Percentiles rank a stretch among this genome's conserved stretches.
These are phyloP conservation scores for Cucurbita moschata DNA, from an alignment of 306 rosid genomes.

Conservation along the genomic window DNA sequence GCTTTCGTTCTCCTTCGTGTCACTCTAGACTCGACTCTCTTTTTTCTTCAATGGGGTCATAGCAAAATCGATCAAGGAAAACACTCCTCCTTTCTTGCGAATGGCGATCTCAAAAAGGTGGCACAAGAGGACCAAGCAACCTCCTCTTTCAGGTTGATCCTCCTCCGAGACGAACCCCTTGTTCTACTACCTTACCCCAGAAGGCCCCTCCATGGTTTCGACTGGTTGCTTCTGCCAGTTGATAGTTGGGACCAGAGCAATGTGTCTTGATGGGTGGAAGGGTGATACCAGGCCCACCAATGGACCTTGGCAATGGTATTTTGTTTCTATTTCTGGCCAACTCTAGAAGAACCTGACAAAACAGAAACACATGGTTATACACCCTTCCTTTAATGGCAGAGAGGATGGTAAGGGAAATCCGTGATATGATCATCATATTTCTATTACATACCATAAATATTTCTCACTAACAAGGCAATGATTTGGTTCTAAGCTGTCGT, in stretches of 20 bases:
- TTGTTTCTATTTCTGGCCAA: slow-evolving; percentile 70
- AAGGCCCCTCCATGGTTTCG: slow-evolving; percentile 32
- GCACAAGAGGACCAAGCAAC: too few relatives aligned
- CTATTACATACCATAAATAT: not conserved
- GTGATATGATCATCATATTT: not conserved
- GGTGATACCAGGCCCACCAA: slow-evolving; percentile 52
- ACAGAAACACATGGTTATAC: not conserved
- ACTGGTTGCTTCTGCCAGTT: slow-evolving; percentile 51
- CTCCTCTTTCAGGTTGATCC: too few relatives aligned
- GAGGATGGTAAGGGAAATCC: not conserved
- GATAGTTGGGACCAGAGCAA: slow-evolving; percentile 64
- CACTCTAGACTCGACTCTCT: too few relatives aligned
- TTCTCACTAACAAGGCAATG: not conserved
- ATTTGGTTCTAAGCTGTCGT: not conserved
- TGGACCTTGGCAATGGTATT: slow-evolving; percentile 55
- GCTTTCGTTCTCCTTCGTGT: slow-evolving; percentile 50
- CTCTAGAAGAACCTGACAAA: slow-evolving; percentile 54
- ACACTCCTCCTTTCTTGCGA: too few relatives aligned
- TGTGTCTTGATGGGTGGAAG: slow-evolving; percentile 74
- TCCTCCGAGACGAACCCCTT: too few relatives aligned
- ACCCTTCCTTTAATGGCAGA: not conserved
- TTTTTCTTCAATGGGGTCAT: too few relatives aligned
- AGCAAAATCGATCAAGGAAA: too few relatives aligned
- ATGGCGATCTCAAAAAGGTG: too few relatives aligned
- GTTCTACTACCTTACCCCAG: too few relatives aligned